Evolutionary conservation across 2,329 filamentous ascomycete species (phyloP), one percentile per base, ranked within the genome.

Genomic region (Blumeria graminis): DNA sequence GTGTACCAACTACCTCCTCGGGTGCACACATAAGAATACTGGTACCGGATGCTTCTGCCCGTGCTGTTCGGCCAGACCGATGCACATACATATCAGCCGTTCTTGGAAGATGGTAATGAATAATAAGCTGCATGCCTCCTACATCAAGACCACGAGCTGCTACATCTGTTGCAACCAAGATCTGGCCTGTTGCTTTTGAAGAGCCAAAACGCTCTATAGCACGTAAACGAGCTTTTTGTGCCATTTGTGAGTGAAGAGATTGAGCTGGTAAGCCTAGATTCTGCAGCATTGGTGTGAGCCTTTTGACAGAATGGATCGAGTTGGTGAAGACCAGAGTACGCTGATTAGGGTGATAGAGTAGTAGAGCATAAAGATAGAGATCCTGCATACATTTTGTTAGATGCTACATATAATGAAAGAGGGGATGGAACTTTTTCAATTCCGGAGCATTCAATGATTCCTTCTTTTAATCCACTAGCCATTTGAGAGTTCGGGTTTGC

Each of bases 91-190:
- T 84, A 68, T 96, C 90, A 36, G 92, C 92, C 0, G 87, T 76
- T 57, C 89, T 84, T 1, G 92, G 92, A 0, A 95, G 81, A 68
- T 98, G 90, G 70, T 98, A 98, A 70, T 98, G 92, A 16, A 98
- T 72, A 14, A 98, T 84, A 13, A 94, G 76, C 62, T 95, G 84
- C 51, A 96, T 87, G 36, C 81, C 80, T 50, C 86, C 83, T 62
- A 98, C 95, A 67, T 98, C 92, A 52, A 98, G 80, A 69, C 92
- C 92, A 59, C 90, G 81, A 8, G 90, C 88, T 1, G 90, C 90
- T 32, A 95, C 89, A 66, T 96, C 90, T 0, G 92, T 96, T 3
- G 92, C 88, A 16, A 98, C 77, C 2, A 96, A 77, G 50, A 96
- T 84, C 1, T 81, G 77, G 0, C 70, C 65, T 14, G 69, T 69